A percentile compares a stretch with the other conserved stretches of the same genome.
These are phyloP conservation scores for Pelomyxa schiedti DNA, from an alignment of 78 protist genomes.

Conservation along the genomic window DNA sequence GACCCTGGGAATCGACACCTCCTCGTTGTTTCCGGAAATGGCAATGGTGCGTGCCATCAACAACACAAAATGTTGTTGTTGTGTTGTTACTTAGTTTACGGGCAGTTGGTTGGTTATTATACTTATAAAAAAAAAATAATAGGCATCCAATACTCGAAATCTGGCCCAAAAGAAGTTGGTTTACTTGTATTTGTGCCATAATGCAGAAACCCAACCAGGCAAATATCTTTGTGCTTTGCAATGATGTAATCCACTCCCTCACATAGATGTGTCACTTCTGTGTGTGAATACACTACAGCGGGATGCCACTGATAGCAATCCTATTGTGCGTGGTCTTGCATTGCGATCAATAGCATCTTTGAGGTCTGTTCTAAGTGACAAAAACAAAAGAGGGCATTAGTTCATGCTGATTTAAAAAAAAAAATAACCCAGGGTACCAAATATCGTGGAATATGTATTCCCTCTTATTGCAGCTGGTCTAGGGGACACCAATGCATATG, in stretches of 20 bases:
- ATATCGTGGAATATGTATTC: slow-evolving; percentile 69
- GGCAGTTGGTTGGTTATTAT: not conserved
- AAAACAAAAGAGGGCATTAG: not conserved
- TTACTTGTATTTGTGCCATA: slow-evolving; percentile 64
- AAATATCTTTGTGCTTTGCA: too few species aligned
- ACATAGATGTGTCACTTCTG: slow-evolving; percentile 65
- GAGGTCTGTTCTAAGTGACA: not conserved
- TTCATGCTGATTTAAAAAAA: not conserved
- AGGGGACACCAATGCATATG: slow-evolving; percentile 70
- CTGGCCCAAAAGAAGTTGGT: slow-evolving; percentile 72
- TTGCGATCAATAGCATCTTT: slow-evolving; percentile 43
- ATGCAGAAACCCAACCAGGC: too few species aligned
- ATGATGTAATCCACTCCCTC: too few species aligned
- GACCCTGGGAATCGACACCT: slow-evolving; percentile 89
- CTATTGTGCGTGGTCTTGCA: slow-evolving; percentile 92
- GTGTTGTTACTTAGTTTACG: slow-evolving; percentile 19
- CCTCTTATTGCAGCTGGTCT: slow-evolving; percentile 35
- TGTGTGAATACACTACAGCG: slow-evolving; percentile 77
- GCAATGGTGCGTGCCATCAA: slow-evolving; percentile 49
- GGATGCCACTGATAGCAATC: slow-evolving; percentile 75
- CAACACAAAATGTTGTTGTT: slow-evolving; percentile 27
- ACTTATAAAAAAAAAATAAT: not conserved
- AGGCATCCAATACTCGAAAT: slow-evolving; percentile 46
- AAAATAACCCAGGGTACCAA: not conserved
- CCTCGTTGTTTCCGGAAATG: slow-evolving; percentile 75